A percentile compares a stretch with the other conserved stretches of the same genome.
Evolutionary conservation across 345 rosid species (phyloP).

Genomic region (Corchorus capsularis): DNA sequence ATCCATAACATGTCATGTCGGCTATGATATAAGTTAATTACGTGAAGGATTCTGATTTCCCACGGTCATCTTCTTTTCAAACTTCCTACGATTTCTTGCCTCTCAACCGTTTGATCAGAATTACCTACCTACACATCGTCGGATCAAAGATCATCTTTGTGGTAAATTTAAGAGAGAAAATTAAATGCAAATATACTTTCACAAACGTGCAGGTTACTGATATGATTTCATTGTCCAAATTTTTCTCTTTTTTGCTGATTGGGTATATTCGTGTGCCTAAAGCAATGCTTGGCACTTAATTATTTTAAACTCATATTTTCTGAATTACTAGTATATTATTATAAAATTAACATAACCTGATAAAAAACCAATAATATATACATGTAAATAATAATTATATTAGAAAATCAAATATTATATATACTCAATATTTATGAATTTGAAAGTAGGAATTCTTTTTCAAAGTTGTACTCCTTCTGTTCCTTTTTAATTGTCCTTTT

Average conservation of each 20-base stretch:
- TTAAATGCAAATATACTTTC: neutral
- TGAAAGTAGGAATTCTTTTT: too few species aligned
- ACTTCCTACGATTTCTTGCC: neutral
- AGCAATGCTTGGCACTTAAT: neutral
- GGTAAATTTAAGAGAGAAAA: neutral
- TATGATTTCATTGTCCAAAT: neutral
- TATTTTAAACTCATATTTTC: neutral
- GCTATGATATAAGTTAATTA: constrained; percentile 5
- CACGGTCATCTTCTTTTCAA: neutral
- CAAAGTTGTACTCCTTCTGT: too few species aligned
- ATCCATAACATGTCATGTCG: constrained; percentile 23
- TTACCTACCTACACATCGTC: neutral
- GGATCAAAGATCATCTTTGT: neutral
- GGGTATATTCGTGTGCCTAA: constrained; percentile 2
- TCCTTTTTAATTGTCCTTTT: too few species aligned
- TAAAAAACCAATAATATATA: too few species aligned
- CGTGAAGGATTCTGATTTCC: neutral
- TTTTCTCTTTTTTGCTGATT: neutral
- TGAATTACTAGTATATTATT: neutral
- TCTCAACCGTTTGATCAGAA: neutral
- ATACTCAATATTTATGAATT: too few species aligned
- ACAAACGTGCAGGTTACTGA: neutral
- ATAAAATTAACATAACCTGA: neutral
- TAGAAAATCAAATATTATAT: too few species aligned
- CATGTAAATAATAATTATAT: too few species aligned